phyloP scores from a whole-genome alignment of 352 stramenopile genomes.

The Pythium oligandrum region DNA sequence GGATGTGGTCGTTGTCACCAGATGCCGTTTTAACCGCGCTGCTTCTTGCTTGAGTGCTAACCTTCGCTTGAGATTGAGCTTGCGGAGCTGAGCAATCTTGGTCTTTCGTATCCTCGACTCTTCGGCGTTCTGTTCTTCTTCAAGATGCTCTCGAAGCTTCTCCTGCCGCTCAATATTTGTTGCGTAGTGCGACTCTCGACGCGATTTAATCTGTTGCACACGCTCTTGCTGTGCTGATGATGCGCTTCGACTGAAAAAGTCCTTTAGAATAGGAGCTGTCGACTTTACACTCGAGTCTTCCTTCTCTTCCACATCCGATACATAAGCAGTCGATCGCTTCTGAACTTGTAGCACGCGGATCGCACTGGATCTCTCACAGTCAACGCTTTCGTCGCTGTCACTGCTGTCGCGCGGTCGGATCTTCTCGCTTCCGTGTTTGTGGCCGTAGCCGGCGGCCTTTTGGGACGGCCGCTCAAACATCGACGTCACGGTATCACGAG shows the following conservation, averaged over 20 bases:
- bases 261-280: constrained; percentile 46
- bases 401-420: too few species aligned
- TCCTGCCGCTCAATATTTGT: constrained; percentile 42
- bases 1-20: constrained; percentile 16
- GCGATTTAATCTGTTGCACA: constrained; percentile 30
- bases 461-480: too few species aligned
- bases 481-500: too few species aligned
- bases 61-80: constrained; percentile 30
- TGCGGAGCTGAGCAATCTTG: constrained; percentile 37
- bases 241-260: constrained; percentile 52
- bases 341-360: too few species aligned
- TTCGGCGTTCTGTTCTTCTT: constrained; percentile 15
- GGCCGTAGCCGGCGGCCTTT: too few species aligned
- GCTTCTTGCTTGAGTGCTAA: constrained; percentile 33
- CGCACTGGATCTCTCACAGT: too few species aligned
- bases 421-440: too few species aligned
- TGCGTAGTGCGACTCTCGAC: constrained; percentile 37
- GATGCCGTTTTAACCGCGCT: constrained; percentile 15
- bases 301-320: background rate
- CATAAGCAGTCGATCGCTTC: too few species aligned
- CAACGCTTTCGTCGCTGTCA: too few species aligned
- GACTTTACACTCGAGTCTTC: constrained; percentile 15
- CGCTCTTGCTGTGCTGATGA: constrained; percentile 31
- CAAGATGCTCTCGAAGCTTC: constrained; percentile 27
- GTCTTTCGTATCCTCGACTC: constrained; percentile 18